Evolutionary conservation across 495 filamentous ascomycete species (phyloP), one percentile per base, ranked within the genome.

Genomic region (Neurospora sp.): DNA sequence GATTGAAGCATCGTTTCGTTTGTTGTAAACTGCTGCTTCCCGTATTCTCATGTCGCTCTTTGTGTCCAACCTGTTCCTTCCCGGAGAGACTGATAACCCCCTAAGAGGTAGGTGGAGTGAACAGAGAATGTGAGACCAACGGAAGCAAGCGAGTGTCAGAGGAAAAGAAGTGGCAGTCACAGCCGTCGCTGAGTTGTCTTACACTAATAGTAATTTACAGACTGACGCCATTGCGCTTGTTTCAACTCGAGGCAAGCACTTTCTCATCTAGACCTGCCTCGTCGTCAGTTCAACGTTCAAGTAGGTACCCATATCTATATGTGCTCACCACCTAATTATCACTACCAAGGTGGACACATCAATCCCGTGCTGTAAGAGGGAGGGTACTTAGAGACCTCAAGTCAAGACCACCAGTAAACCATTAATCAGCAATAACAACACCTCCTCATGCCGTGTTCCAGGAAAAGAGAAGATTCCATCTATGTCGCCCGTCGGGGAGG

Each of bases 11-110:
- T 66, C 28, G 28, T 19, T 15, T 66, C 54, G 54, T 66, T 66
- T 66, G 54, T 62, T 31, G 54, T 66, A 17, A 69, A 71, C 73
- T 78, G 77, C 75, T 77, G 77, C 75, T 78, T 75, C 77, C 75
- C 77, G 75, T 73, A 62, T 38, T 74, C 71, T 73, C 54, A 66
- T 19, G 54, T 66, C 54, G 54, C 13, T 66, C 54, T 66, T 66
- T 66, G 54, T 66, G 54, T 36, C 28, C 54, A 36, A 34, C 28
- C 54, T 66, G 54, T 66, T 66, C 54, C 54, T 66, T 66, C 54
- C 28, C 54, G 54, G 13, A 36, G 11, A 62, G 28, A 62, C 28
- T 62, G 54, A 19, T 31, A 31, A 17, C 2, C 15, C 2, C 5
- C 13, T 15, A 19, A 34, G 24, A 66, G 54, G 54, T 34, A 66